These are phyloP conservation scores for Sanghuangporus sanghuang DNA, from an alignment of 1,284 basidiomycete genomes.

Conservation along the genomic window DNA sequence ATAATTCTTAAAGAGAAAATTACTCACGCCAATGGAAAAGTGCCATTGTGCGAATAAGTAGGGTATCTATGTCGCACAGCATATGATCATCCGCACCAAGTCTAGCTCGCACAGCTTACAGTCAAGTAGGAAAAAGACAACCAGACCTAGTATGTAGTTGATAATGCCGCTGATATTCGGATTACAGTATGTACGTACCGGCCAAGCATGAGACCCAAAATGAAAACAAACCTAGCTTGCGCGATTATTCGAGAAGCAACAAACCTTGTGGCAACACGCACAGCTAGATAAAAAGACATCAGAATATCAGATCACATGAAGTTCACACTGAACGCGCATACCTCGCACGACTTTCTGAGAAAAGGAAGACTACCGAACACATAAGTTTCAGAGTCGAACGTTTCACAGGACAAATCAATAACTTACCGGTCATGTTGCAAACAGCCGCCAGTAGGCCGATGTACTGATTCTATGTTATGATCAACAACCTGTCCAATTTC, in stretches of 20 bases:
- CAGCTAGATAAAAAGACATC: too few species aligned
- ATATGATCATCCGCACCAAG: background rate
- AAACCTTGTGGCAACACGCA: too few species aligned
- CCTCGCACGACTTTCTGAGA: background rate
- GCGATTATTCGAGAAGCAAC: too few species aligned
- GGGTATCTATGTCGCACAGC: background rate
- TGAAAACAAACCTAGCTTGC: too few species aligned
- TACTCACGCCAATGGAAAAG: background rate
- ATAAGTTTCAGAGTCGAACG: background rate
- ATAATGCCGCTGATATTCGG: background rate
- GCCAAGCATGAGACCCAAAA: background rate
- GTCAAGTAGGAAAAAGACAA: background rate
- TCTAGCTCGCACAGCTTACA: background rate
- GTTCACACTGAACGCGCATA: too few species aligned
- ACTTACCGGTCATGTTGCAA: background rate
- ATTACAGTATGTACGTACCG: background rate
- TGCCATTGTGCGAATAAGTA: constrained; percentile 7
- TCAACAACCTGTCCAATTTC: background rate
- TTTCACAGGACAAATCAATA: background rate
- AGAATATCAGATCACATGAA: too few species aligned
- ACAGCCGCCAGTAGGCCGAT: background rate
- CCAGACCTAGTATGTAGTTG: background rate
- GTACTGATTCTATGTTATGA: background rate
- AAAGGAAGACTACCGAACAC: background rate
- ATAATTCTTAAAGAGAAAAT: too few species aligned